Conservation (phyloP, 2,329 filamentous ascomycete genomes). For the Penicillium polonicum region DNA sequence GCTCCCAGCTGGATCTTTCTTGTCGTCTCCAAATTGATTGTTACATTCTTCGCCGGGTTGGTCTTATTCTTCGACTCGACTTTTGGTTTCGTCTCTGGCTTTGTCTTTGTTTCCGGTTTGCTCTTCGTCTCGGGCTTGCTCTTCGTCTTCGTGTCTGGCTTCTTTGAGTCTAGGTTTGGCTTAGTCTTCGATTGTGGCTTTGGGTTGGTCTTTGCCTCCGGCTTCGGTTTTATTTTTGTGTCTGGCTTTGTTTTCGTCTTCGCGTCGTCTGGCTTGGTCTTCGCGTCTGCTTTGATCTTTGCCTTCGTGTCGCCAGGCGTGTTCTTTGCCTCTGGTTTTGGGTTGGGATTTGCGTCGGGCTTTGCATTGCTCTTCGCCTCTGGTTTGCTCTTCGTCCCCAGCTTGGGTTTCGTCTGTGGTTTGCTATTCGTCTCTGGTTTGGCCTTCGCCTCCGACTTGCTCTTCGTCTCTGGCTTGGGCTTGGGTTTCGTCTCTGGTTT, state of each 20-base stretch:
- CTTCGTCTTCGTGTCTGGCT: background rate
- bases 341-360: background rate
- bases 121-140: background rate
- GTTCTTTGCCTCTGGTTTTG: too few species aligned
- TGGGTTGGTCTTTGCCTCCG: background rate
- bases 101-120: background rate
- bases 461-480: background rate
- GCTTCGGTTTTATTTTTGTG: background rate
- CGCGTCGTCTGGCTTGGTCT: too few species aligned
- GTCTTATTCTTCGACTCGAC: background rate
- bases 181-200: background rate
- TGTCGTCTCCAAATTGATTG: background rate
- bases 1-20: background rate
- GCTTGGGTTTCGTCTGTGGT: background rate
- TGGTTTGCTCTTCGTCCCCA: too few species aligned
- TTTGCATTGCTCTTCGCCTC: background rate
- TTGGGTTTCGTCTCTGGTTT: background rate
- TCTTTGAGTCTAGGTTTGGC: background rate
- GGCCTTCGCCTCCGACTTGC: background rate
- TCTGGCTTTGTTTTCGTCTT: background rate
- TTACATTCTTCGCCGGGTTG: background rate
- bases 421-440: background rate
- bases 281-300: too few species aligned
- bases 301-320: too few species aligned
- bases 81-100: background rate